phyloP scores from a whole-genome alignment of 768 basidiomycete species.

The Royoungia palumana region DNA sequence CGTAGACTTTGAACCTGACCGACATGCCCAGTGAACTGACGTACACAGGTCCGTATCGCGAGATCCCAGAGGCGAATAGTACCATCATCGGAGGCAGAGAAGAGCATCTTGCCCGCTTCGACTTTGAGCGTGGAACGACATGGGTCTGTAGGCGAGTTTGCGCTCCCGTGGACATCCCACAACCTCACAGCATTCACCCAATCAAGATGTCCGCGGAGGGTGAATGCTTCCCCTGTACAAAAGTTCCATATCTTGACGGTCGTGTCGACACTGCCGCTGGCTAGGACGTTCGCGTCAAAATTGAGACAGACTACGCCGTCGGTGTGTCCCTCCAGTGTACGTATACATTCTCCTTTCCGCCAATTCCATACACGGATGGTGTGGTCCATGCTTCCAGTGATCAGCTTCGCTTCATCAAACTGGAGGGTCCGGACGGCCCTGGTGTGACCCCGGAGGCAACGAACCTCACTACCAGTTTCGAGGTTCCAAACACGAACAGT shows the following conservation, averaged over 20 bases:
- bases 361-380: constrained; percentile 97
- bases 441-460: constrained; percentile 84
- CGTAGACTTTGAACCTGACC: constrained; percentile 93
- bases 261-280: constrained; percentile 90
- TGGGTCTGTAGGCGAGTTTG: constrained; percentile 9
- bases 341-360: constrained; percentile 83
- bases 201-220: constrained; percentile 86
- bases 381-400: constrained; percentile 95
- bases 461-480: constrained; percentile 82
- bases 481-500: constrained; percentile 96
- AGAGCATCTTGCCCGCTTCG: constrained; percentile 88
- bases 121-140: constrained; percentile 48
- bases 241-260: constrained; percentile 96
- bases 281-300: constrained; percentile 89
- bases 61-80: constrained; percentile 95
- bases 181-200: constrained; percentile 96
- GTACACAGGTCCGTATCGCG: constrained; percentile 70
- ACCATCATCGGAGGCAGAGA: constrained; percentile 95
- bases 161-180: constrained; percentile 60
- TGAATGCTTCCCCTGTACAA: constrained; percentile 86
- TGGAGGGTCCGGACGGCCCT: constrained; percentile 90
- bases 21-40: constrained; percentile 84
- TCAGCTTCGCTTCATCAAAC: constrained; percentile 92
- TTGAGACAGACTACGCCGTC: constrained; percentile 89
- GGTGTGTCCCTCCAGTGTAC: constrained; percentile 85